A percentile compares a stretch with the other conserved stretches of the same genome.
phyloP scores from a whole-genome alignment of 2,329 filamentous ascomycete species.

The Blastomyces parvus region DNA sequence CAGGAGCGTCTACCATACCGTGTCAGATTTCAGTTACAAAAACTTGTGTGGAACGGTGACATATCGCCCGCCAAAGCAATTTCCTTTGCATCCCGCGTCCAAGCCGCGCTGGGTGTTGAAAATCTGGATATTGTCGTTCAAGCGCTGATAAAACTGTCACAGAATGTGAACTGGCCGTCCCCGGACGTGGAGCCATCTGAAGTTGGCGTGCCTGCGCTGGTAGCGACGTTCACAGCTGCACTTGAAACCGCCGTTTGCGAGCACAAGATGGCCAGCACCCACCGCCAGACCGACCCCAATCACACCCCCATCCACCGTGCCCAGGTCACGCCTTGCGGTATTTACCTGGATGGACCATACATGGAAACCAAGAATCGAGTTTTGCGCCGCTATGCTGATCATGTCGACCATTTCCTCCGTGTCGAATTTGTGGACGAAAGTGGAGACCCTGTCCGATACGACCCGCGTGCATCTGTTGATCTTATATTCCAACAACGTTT shows the following conservation, averaged over 20 bases:
- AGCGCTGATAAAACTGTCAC: slow-evolving; percentile 46
- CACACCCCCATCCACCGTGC: slow-evolving; percentile 47
- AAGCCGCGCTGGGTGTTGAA: slow-evolving; percentile 10
- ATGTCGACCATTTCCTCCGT: slow-evolving; percentile 56
- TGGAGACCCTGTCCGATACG: slow-evolving; percentile 53
- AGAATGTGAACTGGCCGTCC: slow-evolving; percentile 46
- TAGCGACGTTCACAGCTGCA: slow-evolving; percentile 26
- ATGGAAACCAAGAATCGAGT: slow-evolving; percentile 61
- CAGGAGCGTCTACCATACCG: slow-evolving; percentile 40
- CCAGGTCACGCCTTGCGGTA: slow-evolving; percentile 51
- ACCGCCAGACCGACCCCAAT: slow-evolving; percentile 22
- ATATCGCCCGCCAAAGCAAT: slow-evolving; percentile 48
- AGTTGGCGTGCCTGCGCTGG: slow-evolving; percentile 35
- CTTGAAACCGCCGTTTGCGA: not conserved
- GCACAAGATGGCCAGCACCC: slow-evolving; percentile 1
- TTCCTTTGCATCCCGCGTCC: slow-evolving; percentile 40
- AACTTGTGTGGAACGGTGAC: slow-evolving; percentile 53
- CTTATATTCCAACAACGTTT: slow-evolving; percentile 51
- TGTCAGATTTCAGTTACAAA: slow-evolving; percentile 54
- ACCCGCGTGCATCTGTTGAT: slow-evolving; percentile 41
- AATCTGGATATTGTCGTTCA: slow-evolving; percentile 24
- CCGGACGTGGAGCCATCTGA: slow-evolving; percentile 41
- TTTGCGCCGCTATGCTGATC: slow-evolving; percentile 53
- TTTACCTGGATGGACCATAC: slow-evolving; percentile 40
- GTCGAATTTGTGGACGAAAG: slow-evolving; percentile 68